Percentiles rank a stretch among this genome's conserved stretches.
phyloP scores from a whole-genome alignment of 169 alveolate genomes.

The Plasmodium chabaudi region DNA sequence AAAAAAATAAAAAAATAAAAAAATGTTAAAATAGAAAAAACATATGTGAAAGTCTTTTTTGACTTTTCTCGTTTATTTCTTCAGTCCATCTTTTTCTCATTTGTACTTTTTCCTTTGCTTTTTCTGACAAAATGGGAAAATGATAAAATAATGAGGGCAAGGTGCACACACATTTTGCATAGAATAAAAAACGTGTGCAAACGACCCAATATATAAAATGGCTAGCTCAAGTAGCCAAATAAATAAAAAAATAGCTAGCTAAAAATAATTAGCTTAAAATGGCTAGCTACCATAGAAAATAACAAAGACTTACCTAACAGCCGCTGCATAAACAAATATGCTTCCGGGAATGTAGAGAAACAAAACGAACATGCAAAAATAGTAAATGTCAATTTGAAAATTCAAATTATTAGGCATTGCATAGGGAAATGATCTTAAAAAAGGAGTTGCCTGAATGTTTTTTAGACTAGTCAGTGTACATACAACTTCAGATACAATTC shows the following conservation, averaged over 20 bases:
- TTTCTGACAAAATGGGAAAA: conserved; percentile 19
- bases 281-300: neutral
- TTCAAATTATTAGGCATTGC: conserved; percentile 74
- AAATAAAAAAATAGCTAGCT: conserved; percentile 9
- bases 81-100: conserved; percentile 42
- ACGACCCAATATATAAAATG: neutral
- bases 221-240: neutral
- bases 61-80: neutral
- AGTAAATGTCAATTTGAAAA: conserved; percentile 73
- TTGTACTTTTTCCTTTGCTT: conserved; percentile 17
- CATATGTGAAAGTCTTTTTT: too few relatives aligned
- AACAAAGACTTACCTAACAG: conserved; percentile 39
- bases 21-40: too few relatives aligned
- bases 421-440: conserved; percentile 64
- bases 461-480: conserved; percentile 53
- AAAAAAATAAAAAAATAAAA: too few relatives aligned
- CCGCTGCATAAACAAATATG: conserved; percentile 36
- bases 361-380: conserved; percentile 61
- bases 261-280: conserved; percentile 1
- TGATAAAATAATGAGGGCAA: neutral
- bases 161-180: neutral
- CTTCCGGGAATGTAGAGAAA: conserved; percentile 70
- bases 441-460: conserved; percentile 47
- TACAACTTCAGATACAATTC: conserved; percentile 71
- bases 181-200: neutral